phyloP scores from a whole-genome alignment of 805 yeast genomes.

The Scheffersomyces stipitis region DNA sequence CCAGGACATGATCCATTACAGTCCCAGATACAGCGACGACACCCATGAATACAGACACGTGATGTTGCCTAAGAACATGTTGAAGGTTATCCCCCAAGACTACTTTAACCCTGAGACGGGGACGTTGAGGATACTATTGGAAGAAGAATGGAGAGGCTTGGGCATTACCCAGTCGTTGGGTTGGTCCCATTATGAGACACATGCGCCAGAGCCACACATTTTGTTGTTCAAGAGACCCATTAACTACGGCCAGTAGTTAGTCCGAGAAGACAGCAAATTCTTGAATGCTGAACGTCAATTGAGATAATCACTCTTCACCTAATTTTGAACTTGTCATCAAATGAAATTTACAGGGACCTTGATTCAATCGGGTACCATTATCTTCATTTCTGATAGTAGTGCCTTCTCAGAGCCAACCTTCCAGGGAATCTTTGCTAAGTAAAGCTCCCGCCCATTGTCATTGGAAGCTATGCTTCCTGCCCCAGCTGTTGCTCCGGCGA shows the following conservation, averaged over 20 bases:
- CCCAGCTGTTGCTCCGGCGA: too few relatives aligned
- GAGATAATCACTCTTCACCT: too few relatives aligned
- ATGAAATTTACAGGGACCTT: neutral
- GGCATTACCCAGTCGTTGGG: slow-evolving; percentile 97
- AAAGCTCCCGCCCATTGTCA: too few relatives aligned
- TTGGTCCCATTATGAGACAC: slow-evolving; percentile 98
- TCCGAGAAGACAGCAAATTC: too few relatives aligned
- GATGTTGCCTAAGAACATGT: slow-evolving; percentile 93
- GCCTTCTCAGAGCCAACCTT: too few relatives aligned
- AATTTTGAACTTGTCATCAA: neutral
- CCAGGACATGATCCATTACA: slow-evolving; percentile 91
- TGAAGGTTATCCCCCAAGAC: slow-evolving; percentile 90
- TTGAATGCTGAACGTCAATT: too few relatives aligned
- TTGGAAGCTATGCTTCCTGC: too few relatives aligned
- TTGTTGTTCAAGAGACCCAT: slow-evolving; percentile 72
- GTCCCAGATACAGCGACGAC: slow-evolving; percentile 91
- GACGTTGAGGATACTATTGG: slow-evolving; percentile 82
- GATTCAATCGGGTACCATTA: neutral
- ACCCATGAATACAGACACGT: slow-evolving; percentile 94
- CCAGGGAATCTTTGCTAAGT: too few relatives aligned
- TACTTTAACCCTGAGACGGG: slow-evolving; percentile 94
- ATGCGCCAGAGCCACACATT: slow-evolving; percentile 98
- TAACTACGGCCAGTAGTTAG: slow-evolving; percentile 45
- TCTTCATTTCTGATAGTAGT: slow-evolving; percentile 4
- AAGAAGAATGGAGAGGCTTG: slow-evolving; percentile 98